Evolutionary conservation across 176 grass and related monocot species (phyloP).

Genomic region (Hsuehochloa calcarea): DNA sequence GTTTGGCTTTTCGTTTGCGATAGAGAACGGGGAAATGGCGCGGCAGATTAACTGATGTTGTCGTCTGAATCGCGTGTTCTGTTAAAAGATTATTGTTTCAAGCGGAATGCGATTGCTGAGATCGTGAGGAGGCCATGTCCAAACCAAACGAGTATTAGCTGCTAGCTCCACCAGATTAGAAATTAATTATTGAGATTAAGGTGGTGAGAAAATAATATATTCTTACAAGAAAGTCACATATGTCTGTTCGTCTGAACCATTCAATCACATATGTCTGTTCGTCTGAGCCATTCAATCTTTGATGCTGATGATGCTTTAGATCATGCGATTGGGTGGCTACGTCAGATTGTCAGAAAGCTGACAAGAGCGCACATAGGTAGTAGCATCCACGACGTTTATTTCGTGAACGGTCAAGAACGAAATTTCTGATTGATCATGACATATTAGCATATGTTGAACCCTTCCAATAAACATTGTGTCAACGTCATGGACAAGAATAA

Average conservation of each 20-base stretch:
- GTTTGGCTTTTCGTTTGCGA: background rate
- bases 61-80: background rate
- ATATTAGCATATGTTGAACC: background rate
- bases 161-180: background rate
- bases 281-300: background rate
- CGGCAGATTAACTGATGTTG: background rate
- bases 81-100: background rate
- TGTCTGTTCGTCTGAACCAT: too few species aligned
- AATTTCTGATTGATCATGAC: background rate
- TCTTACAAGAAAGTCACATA: too few species aligned
- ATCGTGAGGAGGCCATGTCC: background rate
- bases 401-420: background rate
- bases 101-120: background rate
- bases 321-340: background rate
- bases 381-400: background rate
- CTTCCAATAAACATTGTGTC: background rate
- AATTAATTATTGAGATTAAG: background rate
- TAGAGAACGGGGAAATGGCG: background rate
- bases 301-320: background rate
- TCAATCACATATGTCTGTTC: background rate
- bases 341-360: background rate
- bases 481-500: background rate
- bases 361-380: background rate
- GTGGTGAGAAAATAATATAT: background rate
- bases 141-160: background rate